Evolutionary conservation across 108 stramenopile species (phyloP), one percentile per base, ranked within the genome.

Genomic region (Cyclostephanos tholiformis): DNA sequence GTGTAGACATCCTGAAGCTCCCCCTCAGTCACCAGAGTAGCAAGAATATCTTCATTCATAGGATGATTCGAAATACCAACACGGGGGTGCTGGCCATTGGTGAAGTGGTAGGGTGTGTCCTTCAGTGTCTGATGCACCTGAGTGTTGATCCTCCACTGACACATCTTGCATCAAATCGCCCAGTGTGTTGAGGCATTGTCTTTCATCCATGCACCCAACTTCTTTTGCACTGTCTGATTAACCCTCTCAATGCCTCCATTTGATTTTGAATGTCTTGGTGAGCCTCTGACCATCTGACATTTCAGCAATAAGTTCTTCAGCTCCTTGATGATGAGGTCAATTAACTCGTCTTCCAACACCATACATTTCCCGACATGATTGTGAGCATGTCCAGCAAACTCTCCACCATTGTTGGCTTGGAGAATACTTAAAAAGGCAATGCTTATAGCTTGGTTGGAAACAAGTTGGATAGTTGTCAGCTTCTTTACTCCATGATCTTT

Each of bases 401-500:
- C n/a, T 36, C 6, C 36, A 51, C 50, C 50, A 17, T 9, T 51
- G 50, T 4, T 51, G 7, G 19, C 23, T 26, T n/a, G n/a, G 50
- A 74, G 66, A 3, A 74, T 66, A 14, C 38, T 36, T 9, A 66
- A 29, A 3, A 22, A 20, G 39, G 75, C 75, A 0, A 69, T 68
- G 59, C 4, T 2, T 2, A 0, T 11, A 5, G 32, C 46, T 20
- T 22, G 44, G 32, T 62, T 63, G 1, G 22, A 3, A 13, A 43
- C 26, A 3, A 76, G 26, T 62, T 67, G 60, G 5, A 27, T 17
- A 0, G 14, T 16, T 6, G 9, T 12, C 12, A 20, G 30, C 12
- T 59, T 26, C 26, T 76, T 76, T 16, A 38, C 49, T 6, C 75
- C 75, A 53, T 76, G 75, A 32, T 76, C 75, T 4, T 10, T 35